These are phyloP conservation scores for Silene vulgaris DNA, from an alignment of 179 eudicot genomes.

Conservation along the genomic window DNA sequence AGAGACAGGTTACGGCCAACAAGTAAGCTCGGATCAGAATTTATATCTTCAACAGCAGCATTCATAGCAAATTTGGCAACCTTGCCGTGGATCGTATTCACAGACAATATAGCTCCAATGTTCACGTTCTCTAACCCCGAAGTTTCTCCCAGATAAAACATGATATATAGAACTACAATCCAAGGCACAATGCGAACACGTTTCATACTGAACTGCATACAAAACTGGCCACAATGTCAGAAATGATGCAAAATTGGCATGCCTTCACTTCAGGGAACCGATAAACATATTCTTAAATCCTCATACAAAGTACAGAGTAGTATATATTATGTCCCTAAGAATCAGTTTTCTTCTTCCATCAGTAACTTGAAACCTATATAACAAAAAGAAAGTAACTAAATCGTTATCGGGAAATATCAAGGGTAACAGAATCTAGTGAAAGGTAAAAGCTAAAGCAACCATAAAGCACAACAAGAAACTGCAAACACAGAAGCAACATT, in stretches of 20 bases:
- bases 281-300: neutral
- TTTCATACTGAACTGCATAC: slow-evolving; percentile 24
- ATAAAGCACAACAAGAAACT: slow-evolving; percentile 1
- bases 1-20: slow-evolving; percentile 46
- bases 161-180: slow-evolving; percentile 27
- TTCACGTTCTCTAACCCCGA: slow-evolving; percentile 33
- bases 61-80: slow-evolving; percentile 47
- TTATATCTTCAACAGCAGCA: slow-evolving; percentile 57
- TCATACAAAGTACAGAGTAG: neutral
- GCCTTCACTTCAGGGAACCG: slow-evolving; percentile 16
- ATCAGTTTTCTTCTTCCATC: slow-evolving; percentile 28
- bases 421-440: slow-evolving; percentile 12
- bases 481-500: neutral
- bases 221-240: slow-evolving; percentile 7
- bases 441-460: slow-evolving; percentile 5
- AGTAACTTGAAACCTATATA: slow-evolving; percentile 18
- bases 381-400: slow-evolving; percentile 8
- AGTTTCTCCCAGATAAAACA: slow-evolving; percentile 24
- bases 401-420: neutral
- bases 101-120: slow-evolving; percentile 52
- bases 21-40: slow-evolving; percentile 52
- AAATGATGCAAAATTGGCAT: neutral
- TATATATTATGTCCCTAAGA: slow-evolving; percentile 12
- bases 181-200: slow-evolving; percentile 28
- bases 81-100: slow-evolving; percentile 34